Base-by-base conservation (phyloP, 2,329 filamentous ascomycete species). In the Fusarium sp. region DNA sequence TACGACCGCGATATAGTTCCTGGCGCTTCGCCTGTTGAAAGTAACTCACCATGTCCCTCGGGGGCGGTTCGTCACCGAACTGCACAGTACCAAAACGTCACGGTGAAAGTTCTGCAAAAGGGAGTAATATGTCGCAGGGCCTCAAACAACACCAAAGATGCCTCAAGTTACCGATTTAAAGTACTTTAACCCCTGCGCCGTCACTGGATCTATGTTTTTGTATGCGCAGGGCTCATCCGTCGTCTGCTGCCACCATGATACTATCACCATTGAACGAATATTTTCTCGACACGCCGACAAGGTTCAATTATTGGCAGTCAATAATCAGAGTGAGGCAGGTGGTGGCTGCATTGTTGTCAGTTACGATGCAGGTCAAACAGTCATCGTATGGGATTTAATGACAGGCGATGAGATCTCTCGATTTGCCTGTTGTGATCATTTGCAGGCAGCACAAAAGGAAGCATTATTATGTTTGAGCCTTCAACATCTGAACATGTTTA, bases 311-410 rank as follows among this genome's bases (percentile, higher is more conserved):
- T 89, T 99, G 59, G 91, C 92, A 2, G 94, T 97, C 57, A 96
- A 99, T 80, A 98, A 95, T 78, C 90, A 93, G 60, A 98, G 95
- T 80, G 95, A 98, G 74, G 85, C 90, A 66, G 95, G 95, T 6
- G 91, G 92, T 2, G 96, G 95, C 32, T 88, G 95, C 70, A 83
- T 97, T 66, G 94, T 97, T 5, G 93, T 97, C 68, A 98, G 94
- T 83, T 98, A 97, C 77, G 96, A 99, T 85, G 89, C 89, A 20
- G 92, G 93, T 40, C 93, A 95, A 80, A 97, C 93, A 2, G 94
- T 95, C 7, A 97, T 98, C 78, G 93, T 98, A 11, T 99, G 96
- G 96, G 95, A 99, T 82, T 86, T 98, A 67, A 90, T 97, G 83
- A 97, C 94, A 0, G 96, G 96, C 52, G 91, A 94, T 65, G 94